These are phyloP conservation scores for Triticum monococcum DNA, from an alignment of 176 grass and related monocot genomes.

Conservation along the genomic window DNA sequence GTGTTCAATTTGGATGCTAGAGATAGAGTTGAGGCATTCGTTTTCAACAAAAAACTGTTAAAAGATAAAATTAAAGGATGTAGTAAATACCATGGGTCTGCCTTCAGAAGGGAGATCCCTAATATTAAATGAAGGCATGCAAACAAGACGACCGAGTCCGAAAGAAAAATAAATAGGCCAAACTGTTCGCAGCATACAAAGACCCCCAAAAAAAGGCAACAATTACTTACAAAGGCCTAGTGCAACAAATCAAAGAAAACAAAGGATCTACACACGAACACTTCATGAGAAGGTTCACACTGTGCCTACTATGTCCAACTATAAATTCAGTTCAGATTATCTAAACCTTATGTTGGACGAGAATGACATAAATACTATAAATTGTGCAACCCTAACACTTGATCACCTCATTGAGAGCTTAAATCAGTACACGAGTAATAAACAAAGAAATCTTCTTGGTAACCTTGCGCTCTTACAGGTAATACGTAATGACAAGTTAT, in stretches of 20 bases:
- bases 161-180: not conserved
- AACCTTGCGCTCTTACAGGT: not conserved
- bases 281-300: not conserved
- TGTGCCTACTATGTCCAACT: not conserved
- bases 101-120: not conserved
- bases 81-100: not conserved
- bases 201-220: not conserved
- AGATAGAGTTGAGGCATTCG: too few species aligned
- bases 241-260: not conserved
- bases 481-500: not conserved
- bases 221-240: not conserved
- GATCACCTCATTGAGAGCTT: not conserved
- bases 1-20: too few species aligned
- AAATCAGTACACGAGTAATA: not conserved
- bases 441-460: not conserved
- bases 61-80: too few species aligned
- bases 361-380: not conserved
- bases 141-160: too few species aligned
- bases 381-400: not conserved
- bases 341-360: not conserved
- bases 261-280: not conserved
- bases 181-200: not conserved
- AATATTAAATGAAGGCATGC: not conserved
- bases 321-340: not conserved
- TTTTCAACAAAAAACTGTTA: too few species aligned